Evolutionary conservation across 2,329 filamentous ascomycete genomes (phyloP).

Genomic region (Corinectria fuckeliana): DNA sequence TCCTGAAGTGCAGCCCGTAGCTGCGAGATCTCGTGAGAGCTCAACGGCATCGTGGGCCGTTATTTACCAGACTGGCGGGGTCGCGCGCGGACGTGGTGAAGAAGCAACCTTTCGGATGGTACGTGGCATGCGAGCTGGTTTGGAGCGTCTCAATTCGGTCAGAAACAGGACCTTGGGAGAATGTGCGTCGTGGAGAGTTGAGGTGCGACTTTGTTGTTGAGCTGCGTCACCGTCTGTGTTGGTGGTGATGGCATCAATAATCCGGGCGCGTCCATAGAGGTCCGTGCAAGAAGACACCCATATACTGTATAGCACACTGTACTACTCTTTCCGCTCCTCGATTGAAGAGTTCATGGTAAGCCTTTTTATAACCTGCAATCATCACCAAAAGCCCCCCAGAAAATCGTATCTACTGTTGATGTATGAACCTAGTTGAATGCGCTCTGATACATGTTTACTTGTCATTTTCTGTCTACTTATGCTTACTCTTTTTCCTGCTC

Average conservation of each 20-base stretch:
- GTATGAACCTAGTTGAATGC: too few species aligned
- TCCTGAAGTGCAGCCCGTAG: slow-evolving; percentile 80
- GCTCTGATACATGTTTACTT: neutral
- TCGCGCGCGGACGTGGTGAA: slow-evolving; percentile 6
- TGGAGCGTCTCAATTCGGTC: neutral
- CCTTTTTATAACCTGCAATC: neutral
- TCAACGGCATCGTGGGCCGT: slow-evolving; percentile 59
- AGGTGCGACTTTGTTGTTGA: neutral
- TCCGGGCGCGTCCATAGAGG: slow-evolving; percentile 2
- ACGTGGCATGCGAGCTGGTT: neutral
- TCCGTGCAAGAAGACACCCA: neutral
- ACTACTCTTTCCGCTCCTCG: neutral
- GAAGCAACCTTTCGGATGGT: neutral
- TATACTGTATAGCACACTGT: slow-evolving; percentile 14
- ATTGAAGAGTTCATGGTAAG: neutral
- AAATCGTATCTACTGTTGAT: neutral
- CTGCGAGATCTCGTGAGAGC: slow-evolving; percentile 63
- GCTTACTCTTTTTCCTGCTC: too few species aligned
- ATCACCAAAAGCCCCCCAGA: neutral
- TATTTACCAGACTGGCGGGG: slow-evolving; percentile 26
- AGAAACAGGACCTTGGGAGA: neutral
- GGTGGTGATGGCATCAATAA: slow-evolving; percentile 16
- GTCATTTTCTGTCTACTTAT: neutral
- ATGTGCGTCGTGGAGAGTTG: neutral
- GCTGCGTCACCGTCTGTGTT: neutral